Percentiles rank a stretch among this genome's conserved stretches.
These are phyloP conservation scores for Metschnikowia lachancei DNA, from an alignment of 805 yeast species.

Conservation along the genomic window DNA sequence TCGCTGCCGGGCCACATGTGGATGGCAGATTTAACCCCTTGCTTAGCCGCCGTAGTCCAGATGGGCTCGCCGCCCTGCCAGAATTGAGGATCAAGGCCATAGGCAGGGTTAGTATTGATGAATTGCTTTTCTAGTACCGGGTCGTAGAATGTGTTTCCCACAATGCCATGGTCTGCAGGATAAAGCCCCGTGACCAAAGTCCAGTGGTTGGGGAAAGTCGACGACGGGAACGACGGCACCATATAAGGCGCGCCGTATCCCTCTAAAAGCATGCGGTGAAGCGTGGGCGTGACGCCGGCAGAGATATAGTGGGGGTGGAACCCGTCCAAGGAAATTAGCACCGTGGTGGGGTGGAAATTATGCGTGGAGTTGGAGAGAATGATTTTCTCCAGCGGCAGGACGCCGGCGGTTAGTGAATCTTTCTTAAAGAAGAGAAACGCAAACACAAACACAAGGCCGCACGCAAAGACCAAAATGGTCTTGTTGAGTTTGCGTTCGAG, in stretches of 20 bases:
- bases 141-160: constrained; percentile 78
- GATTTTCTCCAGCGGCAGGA: constrained; percentile 16
- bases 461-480: constrained; percentile 16
- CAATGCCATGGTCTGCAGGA: constrained; percentile 83
- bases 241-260: constrained; percentile 74
- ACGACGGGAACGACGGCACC: constrained; percentile 84
- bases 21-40: constrained; percentile 66
- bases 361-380: constrained; percentile 60
- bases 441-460: constrained; percentile 12
- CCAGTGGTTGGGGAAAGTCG: constrained; percentile 92
- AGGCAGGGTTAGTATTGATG: constrained; percentile 55
- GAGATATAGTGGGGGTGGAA: constrained; percentile 87
- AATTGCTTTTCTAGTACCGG: constrained; percentile 55
- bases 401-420: background rate
- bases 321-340: constrained; percentile 80
- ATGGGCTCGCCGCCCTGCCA: constrained; percentile 88
- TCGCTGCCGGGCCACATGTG: constrained; percentile 98
- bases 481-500: constrained; percentile 24
- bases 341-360: constrained; percentile 72
- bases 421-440: constrained; percentile 10
- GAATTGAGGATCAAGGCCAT: constrained; percentile 55
- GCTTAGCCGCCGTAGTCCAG: constrained; percentile 72
- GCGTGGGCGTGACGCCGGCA: constrained; percentile 61
- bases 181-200: constrained; percentile 81
- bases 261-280: constrained; percentile 54